These are phyloP conservation scores for Saccharomycopsis sp. DNA, from an alignment of 805 yeast species.

Conservation along the genomic window DNA sequence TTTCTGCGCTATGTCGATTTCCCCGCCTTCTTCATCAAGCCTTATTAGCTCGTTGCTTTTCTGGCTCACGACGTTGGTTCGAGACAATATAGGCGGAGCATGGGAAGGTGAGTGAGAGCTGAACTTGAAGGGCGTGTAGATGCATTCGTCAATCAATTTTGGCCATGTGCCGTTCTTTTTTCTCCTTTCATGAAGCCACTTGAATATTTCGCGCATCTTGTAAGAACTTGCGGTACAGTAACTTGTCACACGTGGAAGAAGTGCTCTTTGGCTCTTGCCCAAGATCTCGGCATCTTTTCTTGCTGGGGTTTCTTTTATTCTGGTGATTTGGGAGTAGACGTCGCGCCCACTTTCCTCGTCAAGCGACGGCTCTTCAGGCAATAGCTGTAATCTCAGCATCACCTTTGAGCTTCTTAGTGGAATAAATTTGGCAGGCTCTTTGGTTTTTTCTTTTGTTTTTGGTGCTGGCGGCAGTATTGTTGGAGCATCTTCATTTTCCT, in stretches of 20 bases:
- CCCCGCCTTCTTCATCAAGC: slow-evolving; percentile 92
- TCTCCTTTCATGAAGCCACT: slow-evolving; percentile 66
- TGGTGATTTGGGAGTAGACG: slow-evolving; percentile 76
- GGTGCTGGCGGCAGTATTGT: slow-evolving; percentile 2
- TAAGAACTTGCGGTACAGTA: slow-evolving; percentile 94
- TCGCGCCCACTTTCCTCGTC: slow-evolving; percentile 37
- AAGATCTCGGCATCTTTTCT: slow-evolving; percentile 89
- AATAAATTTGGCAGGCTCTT: slow-evolving; percentile 1
- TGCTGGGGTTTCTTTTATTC: slow-evolving; percentile 82
- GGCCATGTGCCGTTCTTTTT: slow-evolving; percentile 75
- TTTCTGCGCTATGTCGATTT: slow-evolving; percentile 75
- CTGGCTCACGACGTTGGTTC: slow-evolving; percentile 18
- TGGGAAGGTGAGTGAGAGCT: slow-evolving; percentile 25
- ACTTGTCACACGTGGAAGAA: slow-evolving; percentile 90
- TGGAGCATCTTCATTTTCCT: neutral
- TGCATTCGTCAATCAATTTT: slow-evolving; percentile 86
- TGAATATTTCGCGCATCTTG: slow-evolving; percentile 74
- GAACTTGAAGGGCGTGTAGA: slow-evolving; percentile 77
- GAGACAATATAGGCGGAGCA: slow-evolving; percentile 7
- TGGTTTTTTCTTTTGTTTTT: slow-evolving; percentile 15
- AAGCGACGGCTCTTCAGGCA: slow-evolving; percentile 27
- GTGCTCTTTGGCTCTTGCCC: slow-evolving; percentile 67
- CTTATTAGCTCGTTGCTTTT: slow-evolving; percentile 36
- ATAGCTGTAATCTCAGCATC: neutral
- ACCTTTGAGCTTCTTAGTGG: neutral